Conservation (phyloP, 2,329 filamentous ascomycete genomes). For the Simplicillium sp. region DNA sequence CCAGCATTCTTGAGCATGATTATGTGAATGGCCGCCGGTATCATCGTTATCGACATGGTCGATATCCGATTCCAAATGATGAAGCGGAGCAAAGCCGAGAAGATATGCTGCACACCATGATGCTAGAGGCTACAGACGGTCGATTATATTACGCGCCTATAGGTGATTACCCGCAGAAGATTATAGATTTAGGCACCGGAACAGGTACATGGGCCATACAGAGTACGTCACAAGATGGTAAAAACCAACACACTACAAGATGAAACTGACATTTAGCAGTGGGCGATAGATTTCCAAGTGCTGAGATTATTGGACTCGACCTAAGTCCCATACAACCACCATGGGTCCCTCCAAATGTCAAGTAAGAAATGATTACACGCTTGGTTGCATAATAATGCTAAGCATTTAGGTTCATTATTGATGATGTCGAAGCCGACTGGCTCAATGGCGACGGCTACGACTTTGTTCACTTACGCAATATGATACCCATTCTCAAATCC, state of each 20-base stretch:
- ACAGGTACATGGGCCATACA: conserved; percentile 23
- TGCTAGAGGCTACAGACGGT: conserved; percentile 27
- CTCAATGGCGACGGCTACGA: conserved; percentile 16
- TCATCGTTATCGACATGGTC: conserved; percentile 25
- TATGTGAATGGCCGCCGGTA: conserved; percentile 26
- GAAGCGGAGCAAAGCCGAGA: conserved; percentile 30
- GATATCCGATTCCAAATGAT: conserved; percentile 30
- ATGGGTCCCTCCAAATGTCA: conserved; percentile 29
- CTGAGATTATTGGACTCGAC: conserved; percentile 28
- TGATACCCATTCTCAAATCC: conserved; percentile 23
- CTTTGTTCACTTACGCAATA: conserved; percentile 19
- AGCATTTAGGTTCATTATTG: conserved; percentile 20
- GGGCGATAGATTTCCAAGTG: conserved; percentile 23
- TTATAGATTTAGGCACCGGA: conserved; percentile 40
- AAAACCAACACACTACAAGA: background rate
- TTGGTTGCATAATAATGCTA: too few species aligned
- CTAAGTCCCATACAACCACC: conserved; percentile 27
- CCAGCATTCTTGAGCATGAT: conserved; percentile 10
- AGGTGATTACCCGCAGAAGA: conserved; percentile 28
- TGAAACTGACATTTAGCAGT: background rate
- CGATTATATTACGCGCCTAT: conserved; percentile 29
- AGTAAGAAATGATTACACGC: conserved; percentile 9
- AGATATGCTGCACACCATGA: conserved; percentile 30
- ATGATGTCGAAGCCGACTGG: conserved; percentile 24
- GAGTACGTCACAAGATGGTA: conserved; percentile 14